These are phyloP conservation scores for Arabidopsis hybrid DNA, from an alignment of 441 rosid species.

Conservation along the genomic window DNA sequence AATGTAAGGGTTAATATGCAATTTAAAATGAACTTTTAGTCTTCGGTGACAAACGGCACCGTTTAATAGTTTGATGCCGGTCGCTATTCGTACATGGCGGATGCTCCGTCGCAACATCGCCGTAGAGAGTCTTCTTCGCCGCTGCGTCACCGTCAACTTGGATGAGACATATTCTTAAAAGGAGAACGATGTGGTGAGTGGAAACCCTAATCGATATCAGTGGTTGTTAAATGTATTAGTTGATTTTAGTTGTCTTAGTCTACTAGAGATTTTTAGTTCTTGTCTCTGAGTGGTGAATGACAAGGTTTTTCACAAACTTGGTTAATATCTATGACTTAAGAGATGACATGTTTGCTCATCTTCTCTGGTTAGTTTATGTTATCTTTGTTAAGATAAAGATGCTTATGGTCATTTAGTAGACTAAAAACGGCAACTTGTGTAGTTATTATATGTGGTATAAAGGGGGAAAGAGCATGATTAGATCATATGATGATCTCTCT, in stretches of 20 bases:
- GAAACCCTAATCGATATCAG: too few relatives aligned
- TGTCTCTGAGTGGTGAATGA: slow-evolving; percentile 15
- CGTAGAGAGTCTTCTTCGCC: too few relatives aligned
- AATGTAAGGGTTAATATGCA: slow-evolving; percentile 25
- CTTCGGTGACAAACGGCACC: neutral
- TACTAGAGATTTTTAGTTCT: too few relatives aligned
- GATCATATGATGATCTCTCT: slow-evolving; percentile 31
- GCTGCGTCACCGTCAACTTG: neutral
- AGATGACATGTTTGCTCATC: neutral
- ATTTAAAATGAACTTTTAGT: neutral
- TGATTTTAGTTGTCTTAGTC: too few relatives aligned
- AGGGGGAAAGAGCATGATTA: slow-evolving; percentile 36
- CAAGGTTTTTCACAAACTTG: slow-evolving; percentile 3
- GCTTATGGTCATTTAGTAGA: slow-evolving; percentile 17
- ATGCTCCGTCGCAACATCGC: too few relatives aligned
- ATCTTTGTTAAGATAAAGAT: slow-evolving; percentile 24
- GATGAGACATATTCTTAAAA: neutral
- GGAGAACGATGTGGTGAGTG: neutral
- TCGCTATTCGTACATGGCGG: neutral
- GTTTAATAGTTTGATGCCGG: neutral
- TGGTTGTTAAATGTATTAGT: too few relatives aligned
- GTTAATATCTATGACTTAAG: slow-evolving; percentile 9
- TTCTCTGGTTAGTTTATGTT: slow-evolving; percentile 27
- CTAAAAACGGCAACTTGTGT: slow-evolving; percentile 29
- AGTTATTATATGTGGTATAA: slow-evolving; percentile 5